Conservation (phyloP, 2,329 filamentous ascomycete genomes). For the Paracoccidioides brasiliensis region DNA sequence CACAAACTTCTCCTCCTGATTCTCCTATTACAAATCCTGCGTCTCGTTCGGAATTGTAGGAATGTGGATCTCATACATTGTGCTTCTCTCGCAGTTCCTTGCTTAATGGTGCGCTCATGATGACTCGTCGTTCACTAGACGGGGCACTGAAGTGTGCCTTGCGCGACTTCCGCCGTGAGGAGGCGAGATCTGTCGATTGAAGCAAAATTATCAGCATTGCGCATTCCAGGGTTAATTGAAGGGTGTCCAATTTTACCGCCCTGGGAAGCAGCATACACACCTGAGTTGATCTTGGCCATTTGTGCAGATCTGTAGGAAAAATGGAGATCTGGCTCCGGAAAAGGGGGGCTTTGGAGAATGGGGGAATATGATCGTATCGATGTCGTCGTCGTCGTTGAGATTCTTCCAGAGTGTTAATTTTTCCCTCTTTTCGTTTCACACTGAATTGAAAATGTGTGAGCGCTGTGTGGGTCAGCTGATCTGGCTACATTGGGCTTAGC, state of each 20-base stretch:
- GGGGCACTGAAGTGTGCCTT: slow-evolving; percentile 96
- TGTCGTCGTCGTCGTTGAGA: slow-evolving; percentile 1
- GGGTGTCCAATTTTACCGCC: background rate
- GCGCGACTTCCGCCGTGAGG: slow-evolving; percentile 95
- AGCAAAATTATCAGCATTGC: background rate
- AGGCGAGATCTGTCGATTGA: slow-evolving; percentile 31
- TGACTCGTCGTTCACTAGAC: slow-evolving; percentile 83
- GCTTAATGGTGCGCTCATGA: slow-evolving; percentile 91
- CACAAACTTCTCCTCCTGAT: background rate
- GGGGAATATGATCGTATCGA: background rate
- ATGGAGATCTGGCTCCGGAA: slow-evolving; percentile 7
- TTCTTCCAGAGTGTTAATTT: background rate
- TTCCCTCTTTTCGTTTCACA: background rate
- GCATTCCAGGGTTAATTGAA: background rate
- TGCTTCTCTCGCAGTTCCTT: slow-evolving; percentile 99
- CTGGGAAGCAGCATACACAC: slow-evolving; percentile 13
- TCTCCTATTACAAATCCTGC: background rate
- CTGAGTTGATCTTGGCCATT: slow-evolving; percentile 21
- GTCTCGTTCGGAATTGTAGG: slow-evolving; percentile 8
- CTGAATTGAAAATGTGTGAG: slow-evolving; percentile 4
- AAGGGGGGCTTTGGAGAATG: background rate
- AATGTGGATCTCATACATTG: slow-evolving; percentile 54
- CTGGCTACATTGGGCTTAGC: slow-evolving; percentile 6
- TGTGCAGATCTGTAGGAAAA: slow-evolving; percentile 15
- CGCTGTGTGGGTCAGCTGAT: slow-evolving; percentile 13